Evolutionary conservation across 1,284 basidiomycete genomes (phyloP).

Genomic region (Ustilago bromivora): DNA sequence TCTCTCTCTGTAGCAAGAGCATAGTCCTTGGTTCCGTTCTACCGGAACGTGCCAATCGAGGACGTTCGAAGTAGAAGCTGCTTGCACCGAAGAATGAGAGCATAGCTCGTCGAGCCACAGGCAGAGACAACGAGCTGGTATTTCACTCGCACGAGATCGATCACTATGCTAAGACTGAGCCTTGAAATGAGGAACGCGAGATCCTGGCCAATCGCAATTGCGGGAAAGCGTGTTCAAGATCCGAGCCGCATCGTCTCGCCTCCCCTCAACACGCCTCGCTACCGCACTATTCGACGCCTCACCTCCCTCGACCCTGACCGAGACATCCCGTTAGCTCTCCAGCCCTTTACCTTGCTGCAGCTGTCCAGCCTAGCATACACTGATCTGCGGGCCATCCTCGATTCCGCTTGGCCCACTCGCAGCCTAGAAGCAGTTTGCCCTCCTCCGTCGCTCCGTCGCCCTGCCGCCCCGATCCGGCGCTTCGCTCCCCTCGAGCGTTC

Average conservation of each 20-base stretch:
- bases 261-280: neutral
- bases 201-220: neutral
- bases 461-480: neutral
- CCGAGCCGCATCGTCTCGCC: neutral
- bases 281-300: constrained; percentile 5
- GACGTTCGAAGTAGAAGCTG: no score
- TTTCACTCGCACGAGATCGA: constrained; percentile 9
- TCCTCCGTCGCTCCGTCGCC: neutral
- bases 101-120: neutral
- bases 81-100: neutral
- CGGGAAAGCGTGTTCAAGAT: neutral
- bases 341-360: neutral
- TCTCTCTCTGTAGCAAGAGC: neutral
- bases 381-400: neutral
- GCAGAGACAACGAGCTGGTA: neutral
- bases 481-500: no score
- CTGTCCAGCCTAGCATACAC: neutral
- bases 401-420: neutral
- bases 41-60: no score
- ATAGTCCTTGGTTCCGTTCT: no score
- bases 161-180: neutral
- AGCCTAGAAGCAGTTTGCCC: neutral
- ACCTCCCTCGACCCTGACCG: neutral
- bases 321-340: neutral
- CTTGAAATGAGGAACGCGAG: neutral